Percentiles rank a stretch among this genome's conserved stretches.
These are phyloP conservation scores for Syzygium syzygioides DNA, from an alignment of 441 rosid species.

Conservation along the genomic window DNA sequence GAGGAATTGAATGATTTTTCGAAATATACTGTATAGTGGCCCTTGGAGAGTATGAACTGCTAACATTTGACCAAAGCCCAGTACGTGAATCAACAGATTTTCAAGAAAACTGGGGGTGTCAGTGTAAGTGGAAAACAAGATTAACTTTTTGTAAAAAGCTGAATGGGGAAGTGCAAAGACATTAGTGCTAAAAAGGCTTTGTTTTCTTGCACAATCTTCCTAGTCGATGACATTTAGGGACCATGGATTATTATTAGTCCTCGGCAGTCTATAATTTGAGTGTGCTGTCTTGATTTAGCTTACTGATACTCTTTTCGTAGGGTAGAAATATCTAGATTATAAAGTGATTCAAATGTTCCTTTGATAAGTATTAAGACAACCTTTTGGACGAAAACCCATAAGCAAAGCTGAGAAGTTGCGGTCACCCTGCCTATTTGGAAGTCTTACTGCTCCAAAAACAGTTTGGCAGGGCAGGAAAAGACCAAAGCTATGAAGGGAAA, in stretches of 20 bases:
- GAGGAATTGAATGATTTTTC: background rate
- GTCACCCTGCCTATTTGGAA: background rate
- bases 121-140: background rate
- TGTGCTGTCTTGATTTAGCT: background rate
- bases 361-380: background rate
- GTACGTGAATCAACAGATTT: background rate
- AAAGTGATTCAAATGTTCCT: background rate
- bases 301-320: background rate
- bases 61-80: background rate
- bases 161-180: background rate
- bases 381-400: background rate
- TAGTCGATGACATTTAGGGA: background rate
- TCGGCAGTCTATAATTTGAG: background rate
- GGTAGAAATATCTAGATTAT: background rate
- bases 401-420: background rate
- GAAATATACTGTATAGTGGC: background rate
- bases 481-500: background rate
- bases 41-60: background rate
- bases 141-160: background rate
- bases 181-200: background rate
- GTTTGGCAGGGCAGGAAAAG: background rate
- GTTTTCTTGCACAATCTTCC: background rate
- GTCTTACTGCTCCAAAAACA: background rate
- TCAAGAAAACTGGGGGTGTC: background rate
- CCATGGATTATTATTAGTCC: background rate